A percentile compares a stretch with the other conserved stretches of the same genome.
Conservation (phyloP, 2,329 filamentous ascomycete genomes). For the Rutstroemia sp. region DNA sequence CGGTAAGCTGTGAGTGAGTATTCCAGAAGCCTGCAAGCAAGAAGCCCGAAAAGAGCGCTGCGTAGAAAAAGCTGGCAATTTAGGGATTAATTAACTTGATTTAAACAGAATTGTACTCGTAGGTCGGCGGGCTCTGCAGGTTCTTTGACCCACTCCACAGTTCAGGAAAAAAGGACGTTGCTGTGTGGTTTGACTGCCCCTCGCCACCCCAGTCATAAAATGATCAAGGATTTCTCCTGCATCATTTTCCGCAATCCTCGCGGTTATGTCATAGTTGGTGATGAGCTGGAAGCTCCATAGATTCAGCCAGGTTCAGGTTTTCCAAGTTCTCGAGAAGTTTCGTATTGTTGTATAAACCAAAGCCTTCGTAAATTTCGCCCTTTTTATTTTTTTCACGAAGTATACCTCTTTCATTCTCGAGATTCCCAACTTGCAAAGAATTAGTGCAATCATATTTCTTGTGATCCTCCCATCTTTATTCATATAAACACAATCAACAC, state of each 20-base stretch:
- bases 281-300: constrained; percentile 6
- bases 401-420: not conserved
- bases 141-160: not conserved
- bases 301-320: not conserved
- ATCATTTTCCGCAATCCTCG: not conserved
- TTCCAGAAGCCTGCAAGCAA: not conserved
- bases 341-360: constrained; percentile 5
- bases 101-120: too few species aligned
- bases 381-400: not conserved
- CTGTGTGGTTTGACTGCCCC: not conserved
- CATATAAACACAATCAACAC: not conserved
- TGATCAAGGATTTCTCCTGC: not conserved
- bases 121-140: not conserved
- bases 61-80: not conserved
- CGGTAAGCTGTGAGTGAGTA: too few species aligned
- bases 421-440: not conserved
- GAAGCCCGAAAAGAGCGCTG: not conserved
- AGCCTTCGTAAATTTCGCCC: not conserved
- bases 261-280: constrained; percentile 7
- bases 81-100: not conserved
- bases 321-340: constrained; percentile 3
- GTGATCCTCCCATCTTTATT: too few species aligned
- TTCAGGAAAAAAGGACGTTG: not conserved
- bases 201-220: too few species aligned
- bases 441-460: too few species aligned